Evolutionary conservation across 2,329 filamentous ascomycete genomes (phyloP), one percentile per base, ranked within the genome.

Genomic region (Cadophora sp.): DNA sequence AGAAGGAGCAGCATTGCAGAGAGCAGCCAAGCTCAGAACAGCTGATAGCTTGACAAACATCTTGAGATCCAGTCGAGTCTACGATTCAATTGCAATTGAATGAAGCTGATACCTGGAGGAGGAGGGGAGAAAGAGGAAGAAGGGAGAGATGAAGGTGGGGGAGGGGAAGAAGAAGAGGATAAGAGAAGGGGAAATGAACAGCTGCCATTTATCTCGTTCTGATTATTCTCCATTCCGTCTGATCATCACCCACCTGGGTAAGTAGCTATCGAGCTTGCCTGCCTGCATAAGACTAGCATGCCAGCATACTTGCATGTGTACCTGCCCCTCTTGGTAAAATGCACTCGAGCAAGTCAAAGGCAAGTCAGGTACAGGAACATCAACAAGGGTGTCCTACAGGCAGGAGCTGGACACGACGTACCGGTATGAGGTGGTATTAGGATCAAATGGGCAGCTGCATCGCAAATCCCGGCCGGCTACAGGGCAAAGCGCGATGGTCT

Each of bases 11-110:
- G 70, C 65, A 68, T 68, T 69, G 59, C 60, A 33, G 62, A 75
- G 72, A 43, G 68, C 77, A 65, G 70, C 71, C 72, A 65, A 72
- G 68, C 65, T 68, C 18, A 62, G 27, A 27, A 72, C 63, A 39
- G 63, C 53, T n/a, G 64, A 66, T n/a, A 69, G 60, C 65, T 68
- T 66, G 64, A 67, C 50, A 24, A 70, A 59, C 68, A 70, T 70
- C 36, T 60, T 68, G 60, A 55, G 11, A 39, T 39, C 36, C 8
- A 56, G 33, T 30, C 13, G 18, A 58, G 30, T 59, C 65, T 66
- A 45, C 16, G 18, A 30, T 24, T 24, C 30, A 45, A 55, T 63
- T 56, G 36, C 45, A 30, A 30, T 30, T 30, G 27, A 30, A 30
- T 30, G 27, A 45, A 43, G 20, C 3, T 39, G 36, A 39, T 8